phyloP scores from a whole-genome alignment of 495 filamentous ascomycete species.

The Geoglossum glabrum region DNA sequence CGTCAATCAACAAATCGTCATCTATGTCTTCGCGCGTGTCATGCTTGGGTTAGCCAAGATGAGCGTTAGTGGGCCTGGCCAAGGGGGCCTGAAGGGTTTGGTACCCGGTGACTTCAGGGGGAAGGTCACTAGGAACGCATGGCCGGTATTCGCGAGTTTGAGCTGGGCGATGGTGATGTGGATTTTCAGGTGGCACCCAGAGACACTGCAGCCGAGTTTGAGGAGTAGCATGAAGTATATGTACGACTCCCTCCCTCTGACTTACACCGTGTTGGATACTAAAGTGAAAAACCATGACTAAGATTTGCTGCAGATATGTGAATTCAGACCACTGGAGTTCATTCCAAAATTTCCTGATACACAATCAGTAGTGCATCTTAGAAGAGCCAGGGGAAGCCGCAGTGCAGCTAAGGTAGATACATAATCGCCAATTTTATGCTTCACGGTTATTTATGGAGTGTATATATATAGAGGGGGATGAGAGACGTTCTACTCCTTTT shows the following conservation, averaged over 20 bases:
- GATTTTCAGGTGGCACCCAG: conserved; percentile 77
- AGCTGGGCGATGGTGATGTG: conserved; percentile 94
- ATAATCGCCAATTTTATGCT: neutral
- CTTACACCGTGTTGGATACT: neutral
- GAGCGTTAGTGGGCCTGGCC: conserved; percentile 29
- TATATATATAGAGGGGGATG: neutral
- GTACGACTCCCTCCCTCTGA: conserved; percentile 33
- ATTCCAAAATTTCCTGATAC: conserved; percentile 54
- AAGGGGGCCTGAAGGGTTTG: conserved; percentile 13
- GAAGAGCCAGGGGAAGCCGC: neutral
- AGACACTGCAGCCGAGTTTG: conserved; percentile 72
- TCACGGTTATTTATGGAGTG: neutral
- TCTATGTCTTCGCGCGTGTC: conserved; percentile 92
- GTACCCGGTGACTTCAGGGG: conserved; percentile 22
- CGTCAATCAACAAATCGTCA: conserved; percentile 93
- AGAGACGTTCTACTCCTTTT: neutral
- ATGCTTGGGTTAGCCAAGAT: conserved; percentile 66
- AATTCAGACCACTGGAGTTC: conserved; percentile 72
- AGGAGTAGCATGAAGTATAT: conserved; percentile 97
- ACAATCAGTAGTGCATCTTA: conserved; percentile 46
- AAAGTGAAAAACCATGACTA: neutral
- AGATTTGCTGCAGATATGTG: conserved; percentile 28
- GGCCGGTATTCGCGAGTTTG: conserved; percentile 73
- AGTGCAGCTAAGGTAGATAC: neutral
- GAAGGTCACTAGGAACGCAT: conserved; percentile 47